Evolutionary conservation across 2,329 filamentous ascomycete genomes (phyloP), one percentile per base, ranked within the genome.

Genomic region (Sordariomycetes sp.): DNA sequence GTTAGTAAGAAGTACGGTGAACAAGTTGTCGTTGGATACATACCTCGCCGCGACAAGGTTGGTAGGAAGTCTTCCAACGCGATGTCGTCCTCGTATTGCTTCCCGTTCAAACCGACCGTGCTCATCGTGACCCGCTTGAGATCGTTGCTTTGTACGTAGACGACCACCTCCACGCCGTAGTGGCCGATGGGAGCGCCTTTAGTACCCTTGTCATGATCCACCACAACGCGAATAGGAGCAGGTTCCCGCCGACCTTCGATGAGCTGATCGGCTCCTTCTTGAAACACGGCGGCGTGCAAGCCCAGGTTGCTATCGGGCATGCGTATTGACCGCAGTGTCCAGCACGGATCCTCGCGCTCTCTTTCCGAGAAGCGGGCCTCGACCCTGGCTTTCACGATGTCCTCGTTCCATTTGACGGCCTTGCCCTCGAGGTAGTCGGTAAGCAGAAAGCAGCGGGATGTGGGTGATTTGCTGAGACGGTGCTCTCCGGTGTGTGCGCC

Each of bases 381-480:
- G 11, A 95, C 77, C 42, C 81, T 78, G 8, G 88, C 87, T 59
- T 90, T 93, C 31, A 79, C 76, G 10, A 95, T 69, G 43, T 96
- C 92, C 57, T 96, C 90, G 19, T 78, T 77, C 58, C 86, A 79
- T 40, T 81, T 84, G 14, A 68, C 64, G 2, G 82, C 85, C 53
- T 80, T 88, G 18, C 79, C 79, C 50, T 94, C 84, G 46, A 90
- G 90, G 7, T 72, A 61, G 34, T 86, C 84, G 33, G 80, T 74
- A 2, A 94, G 68, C 26, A 82, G 58, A 49, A 94, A 82, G 40
- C 77, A 82, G 20, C 80, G 70, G 9, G 79, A 68, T 3, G 79
- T 78, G 16, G 70, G 61, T 11, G 64, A 61, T 19, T 67, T 69
- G 45, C 60, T 53, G 9, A 56, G 46, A 11, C 47, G 49, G 34